These are phyloP conservation scores for Cercospora sp. DNA, from an alignment of 2,329 filamentous ascomycete genomes.

Conservation along the genomic window DNA sequence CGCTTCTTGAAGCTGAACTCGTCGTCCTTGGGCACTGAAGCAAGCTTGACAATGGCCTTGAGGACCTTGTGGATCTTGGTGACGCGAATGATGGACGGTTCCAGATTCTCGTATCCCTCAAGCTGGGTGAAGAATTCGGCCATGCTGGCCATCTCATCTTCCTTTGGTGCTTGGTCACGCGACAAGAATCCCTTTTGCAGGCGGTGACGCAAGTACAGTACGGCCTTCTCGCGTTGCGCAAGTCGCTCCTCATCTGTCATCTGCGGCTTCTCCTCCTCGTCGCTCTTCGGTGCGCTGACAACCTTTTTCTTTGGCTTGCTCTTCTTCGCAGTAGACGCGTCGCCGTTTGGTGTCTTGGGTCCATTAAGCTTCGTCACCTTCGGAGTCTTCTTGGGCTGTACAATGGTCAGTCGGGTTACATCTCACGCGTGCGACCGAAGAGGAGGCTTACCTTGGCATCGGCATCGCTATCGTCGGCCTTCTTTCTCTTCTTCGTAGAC, in stretches of 20 bases:
- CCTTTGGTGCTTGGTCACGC: conserved; percentile 79
- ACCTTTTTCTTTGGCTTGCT: conserved; percentile 63
- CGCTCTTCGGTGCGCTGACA: conserved; percentile 53
- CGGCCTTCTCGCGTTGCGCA: conserved; percentile 62
- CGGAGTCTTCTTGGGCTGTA: conserved; percentile 52
- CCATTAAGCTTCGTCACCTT: conserved; percentile 52
- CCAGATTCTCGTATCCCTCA: conserved; percentile 76
- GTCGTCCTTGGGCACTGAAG: conserved; percentile 81
- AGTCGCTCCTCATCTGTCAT: conserved; percentile 57
- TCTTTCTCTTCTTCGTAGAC: conserved; percentile 77
- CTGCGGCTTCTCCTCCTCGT: conserved; percentile 59
- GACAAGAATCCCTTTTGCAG: conserved; percentile 92
- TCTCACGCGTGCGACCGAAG: no score
- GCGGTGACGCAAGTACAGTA: conserved; percentile 91
- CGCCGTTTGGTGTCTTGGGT: conserved; percentile 43
- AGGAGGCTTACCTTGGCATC: conserved; percentile 62
- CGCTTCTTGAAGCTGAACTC: conserved; percentile 87
- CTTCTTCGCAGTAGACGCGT: conserved; percentile 40
- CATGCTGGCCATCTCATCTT: conserved; percentile 79
- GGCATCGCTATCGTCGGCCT: conserved; percentile 62
- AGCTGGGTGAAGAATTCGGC: conserved; percentile 76
- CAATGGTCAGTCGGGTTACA: conserved; percentile 31
- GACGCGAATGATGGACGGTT: conserved; percentile 80
- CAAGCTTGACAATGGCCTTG: conserved; percentile 87
- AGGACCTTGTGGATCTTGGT: conserved; percentile 99